Percentiles rank a stretch among this genome's conserved stretches.
Conservation (phyloP, 305 asterid genomes). For the Fraxinus xanthoxyloides region DNA sequence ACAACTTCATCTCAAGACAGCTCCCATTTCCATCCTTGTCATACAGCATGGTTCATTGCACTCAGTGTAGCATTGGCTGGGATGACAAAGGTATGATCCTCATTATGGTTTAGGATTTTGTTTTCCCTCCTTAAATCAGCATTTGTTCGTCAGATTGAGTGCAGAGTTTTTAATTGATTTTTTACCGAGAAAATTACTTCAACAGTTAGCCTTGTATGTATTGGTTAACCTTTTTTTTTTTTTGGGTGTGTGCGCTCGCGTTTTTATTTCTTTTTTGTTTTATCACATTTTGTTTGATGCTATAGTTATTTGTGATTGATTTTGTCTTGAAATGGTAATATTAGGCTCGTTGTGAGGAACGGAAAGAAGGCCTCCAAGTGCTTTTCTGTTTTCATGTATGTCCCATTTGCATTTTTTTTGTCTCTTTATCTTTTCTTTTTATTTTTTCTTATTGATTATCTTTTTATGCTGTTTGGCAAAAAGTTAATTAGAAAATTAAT, state of each 20-base stretch:
- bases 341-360: constrained; percentile 80
- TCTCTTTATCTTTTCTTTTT: no score
- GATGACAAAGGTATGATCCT: constrained; percentile 67
- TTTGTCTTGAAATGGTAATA: not conserved
- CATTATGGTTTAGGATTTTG: constrained; percentile 11
- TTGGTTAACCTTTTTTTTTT: no score
- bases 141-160: no score
- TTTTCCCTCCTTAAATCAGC: not conserved
- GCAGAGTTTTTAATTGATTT: no score
- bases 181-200: no score
- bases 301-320: not conserved
- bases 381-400: constrained; percentile 88
- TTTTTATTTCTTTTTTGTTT: not conserved
- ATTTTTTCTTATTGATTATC: no score
- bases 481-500: not conserved
- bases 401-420: not conserved
- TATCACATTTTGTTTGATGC: not conserved
- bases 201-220: no score
- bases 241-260: not conserved
- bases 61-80: constrained; percentile 91
- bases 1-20: no score
- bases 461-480: not conserved
- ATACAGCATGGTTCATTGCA: constrained; percentile 93
- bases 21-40: constrained; percentile 92
- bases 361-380: constrained; percentile 67